Base-by-base conservation (phyloP, 331 rosid genomes). In the Spiraea crenata region DNA sequence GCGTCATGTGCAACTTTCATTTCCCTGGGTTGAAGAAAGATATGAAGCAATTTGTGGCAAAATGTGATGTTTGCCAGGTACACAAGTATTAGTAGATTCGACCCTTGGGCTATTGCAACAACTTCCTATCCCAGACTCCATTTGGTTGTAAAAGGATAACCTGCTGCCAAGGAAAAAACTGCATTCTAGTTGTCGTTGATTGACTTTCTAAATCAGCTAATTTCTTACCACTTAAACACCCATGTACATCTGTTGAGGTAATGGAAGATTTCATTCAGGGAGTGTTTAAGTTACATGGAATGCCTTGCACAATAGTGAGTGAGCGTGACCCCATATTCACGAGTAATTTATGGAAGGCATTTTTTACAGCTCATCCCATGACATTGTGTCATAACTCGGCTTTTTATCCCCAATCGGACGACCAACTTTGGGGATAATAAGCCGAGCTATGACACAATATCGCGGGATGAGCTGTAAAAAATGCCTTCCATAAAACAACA, bases 111-210 rank as follows among this genome's bases (percentile, higher is more conserved):
- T 40, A 0, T 41, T 69, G 0, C 63, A 69, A 0, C 73, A 63
- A 0, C 19, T 69, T 0, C 6, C 52, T 0, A 6, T 69, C 0
- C 63, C 52, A 0, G 0, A 2, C 1, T 5, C 5, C 3, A 5
- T 69, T 0, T 69, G 52, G 39, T 54, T 7, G 13, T 69, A 6
- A 41, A 54, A 0, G 42, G 63, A 0, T 1, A 52, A 0, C 25
- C 64, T 1, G 2, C 9, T 0, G n/a, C 7, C 13, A 2, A 20
- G 0, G 31, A 19, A 40, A n/a, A 4, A 16, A 19, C 16, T 5
- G 9, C 5, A 69, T 55, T 1, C 7, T 69, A 0, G 63, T 69
- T 0, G 9, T 69, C 2, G 19, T 69, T 0, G 73, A 69, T 13
- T 3, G 4, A 0, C 7, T 52, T 0, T 35, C 34, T 6, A 52